phyloP scores from a whole-genome alignment of 2,329 filamentous ascomycete species.

The Venturia pyrina region DNA sequence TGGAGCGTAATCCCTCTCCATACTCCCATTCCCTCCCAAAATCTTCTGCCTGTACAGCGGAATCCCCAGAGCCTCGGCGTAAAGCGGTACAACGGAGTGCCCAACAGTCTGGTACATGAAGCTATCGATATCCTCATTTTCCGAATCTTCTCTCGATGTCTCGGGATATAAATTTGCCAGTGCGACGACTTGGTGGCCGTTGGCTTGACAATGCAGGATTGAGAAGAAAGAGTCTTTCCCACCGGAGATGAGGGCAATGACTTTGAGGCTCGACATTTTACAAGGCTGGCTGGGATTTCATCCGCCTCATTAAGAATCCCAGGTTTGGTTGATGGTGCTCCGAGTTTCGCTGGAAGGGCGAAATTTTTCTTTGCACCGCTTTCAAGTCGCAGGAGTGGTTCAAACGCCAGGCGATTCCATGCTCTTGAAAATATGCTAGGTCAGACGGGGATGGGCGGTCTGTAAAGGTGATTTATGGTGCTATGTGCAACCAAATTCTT shows the following conservation, averaged over 20 bases:
- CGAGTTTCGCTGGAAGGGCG: not conserved
- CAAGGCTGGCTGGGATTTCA: not conserved
- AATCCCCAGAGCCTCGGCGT: conserved; percentile 65
- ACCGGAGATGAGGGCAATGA: conserved; percentile 88
- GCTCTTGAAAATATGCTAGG: not conserved
- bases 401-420: not conserved
- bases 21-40: conserved; percentile 58
- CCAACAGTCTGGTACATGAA: conserved; percentile 99
- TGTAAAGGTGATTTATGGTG: not conserved
- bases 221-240: conserved; percentile 97
- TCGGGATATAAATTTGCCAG: conserved; percentile 77
- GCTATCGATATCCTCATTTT: conserved; percentile 68
- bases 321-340: not conserved
- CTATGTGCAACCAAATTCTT: not conserved
- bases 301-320: not conserved
- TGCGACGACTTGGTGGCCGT: conserved; percentile 78
- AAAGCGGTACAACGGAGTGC: conserved; percentile 76
- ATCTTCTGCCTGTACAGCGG: conserved; percentile 80
- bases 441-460: not conserved
- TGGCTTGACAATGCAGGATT: conserved; percentile 75
- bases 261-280: conserved; percentile 23
- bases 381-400: not conserved
- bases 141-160: conserved; percentile 22
- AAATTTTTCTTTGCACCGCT: not conserved
- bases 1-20: conserved; percentile 56